phyloP scores from a whole-genome alignment of 768 basidiomycete genomes.

The Termitomyces heimii region DNA sequence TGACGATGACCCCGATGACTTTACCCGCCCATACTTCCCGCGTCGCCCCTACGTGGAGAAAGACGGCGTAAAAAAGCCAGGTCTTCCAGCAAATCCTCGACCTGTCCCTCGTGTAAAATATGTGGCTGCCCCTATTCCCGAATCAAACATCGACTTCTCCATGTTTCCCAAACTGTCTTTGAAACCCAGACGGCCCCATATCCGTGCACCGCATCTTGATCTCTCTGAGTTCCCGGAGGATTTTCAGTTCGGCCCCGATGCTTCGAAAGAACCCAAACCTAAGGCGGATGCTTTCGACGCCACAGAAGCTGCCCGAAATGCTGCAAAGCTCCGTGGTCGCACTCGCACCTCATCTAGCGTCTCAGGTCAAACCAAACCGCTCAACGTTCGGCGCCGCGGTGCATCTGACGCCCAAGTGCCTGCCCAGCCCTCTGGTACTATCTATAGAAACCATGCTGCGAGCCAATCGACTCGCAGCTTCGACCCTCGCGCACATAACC shows the following conservation, averaged over 20 bases:
- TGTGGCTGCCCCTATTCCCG: neutral
- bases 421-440: neutral
- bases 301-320: neutral
- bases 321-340: neutral
- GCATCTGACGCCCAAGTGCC: neutral
- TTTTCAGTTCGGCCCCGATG: neutral
- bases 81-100: neutral
- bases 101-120: neutral
- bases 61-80: neutral
- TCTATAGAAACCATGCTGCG: constrained; percentile 4
- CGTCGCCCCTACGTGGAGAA: constrained; percentile 1
- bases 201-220: neutral
- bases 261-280: neutral
- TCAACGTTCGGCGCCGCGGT: constrained; percentile 3
- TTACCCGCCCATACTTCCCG: neutral
- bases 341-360: neutral
- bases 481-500: constrained; percentile 5
- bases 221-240: neutral
- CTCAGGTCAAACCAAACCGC: neutral
- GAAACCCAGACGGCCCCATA: neutral
- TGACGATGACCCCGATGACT: neutral
- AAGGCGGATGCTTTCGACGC: neutral
- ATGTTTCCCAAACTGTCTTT: neutral
- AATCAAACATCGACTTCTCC: neutral
- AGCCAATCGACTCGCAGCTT: constrained; percentile 11